Evolutionary conservation across 129 eudicot species (phyloP).

Genomic region (Pulicaria dysenterica): DNA sequence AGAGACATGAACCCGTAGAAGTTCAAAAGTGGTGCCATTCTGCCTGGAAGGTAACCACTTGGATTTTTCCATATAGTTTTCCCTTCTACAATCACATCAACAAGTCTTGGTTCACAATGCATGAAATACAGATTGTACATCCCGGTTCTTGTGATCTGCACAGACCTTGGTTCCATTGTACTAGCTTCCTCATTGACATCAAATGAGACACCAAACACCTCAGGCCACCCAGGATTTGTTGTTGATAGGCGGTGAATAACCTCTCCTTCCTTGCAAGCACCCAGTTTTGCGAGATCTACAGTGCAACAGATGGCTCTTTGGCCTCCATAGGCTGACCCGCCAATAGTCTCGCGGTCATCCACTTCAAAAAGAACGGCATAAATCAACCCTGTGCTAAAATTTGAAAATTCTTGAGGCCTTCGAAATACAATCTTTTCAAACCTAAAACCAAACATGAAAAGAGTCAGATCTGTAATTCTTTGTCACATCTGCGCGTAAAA

Average conservation of each 20-base stretch:
- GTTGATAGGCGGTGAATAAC: conserved; percentile 88
- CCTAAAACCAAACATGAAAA: conserved; percentile 38
- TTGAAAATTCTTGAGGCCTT: conserved; percentile 69
- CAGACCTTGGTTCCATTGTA: conserved; percentile 59
- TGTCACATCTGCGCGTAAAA: conserved; percentile 2
- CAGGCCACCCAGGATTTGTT: conserved; percentile 92
- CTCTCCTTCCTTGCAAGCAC: conserved; percentile 84
- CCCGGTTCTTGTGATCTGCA: conserved; percentile 83
- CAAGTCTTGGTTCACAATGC: conserved; percentile 79
- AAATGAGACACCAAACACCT: conserved; percentile 71
- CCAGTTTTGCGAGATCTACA: conserved; percentile 91
- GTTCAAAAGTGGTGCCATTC: conserved; percentile 97
- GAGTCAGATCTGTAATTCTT: conserved; percentile 9
- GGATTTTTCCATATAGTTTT: conserved; percentile 98
- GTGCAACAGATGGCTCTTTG: conserved; percentile 98
- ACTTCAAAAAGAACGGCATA: conserved; percentile 92
- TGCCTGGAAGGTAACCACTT: conserved; percentile 88
- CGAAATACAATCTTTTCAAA: conserved; percentile 77
- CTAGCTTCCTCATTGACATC: conserved; percentile 51
- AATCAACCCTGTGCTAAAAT: conserved; percentile 63
- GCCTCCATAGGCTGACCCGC: conserved; percentile 99
- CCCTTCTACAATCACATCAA: conserved; percentile 69
- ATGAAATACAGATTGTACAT: conserved; percentile 95
- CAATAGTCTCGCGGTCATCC: conserved; percentile 89
- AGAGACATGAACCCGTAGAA: conserved; percentile 98